A percentile compares a stretch with the other conserved stretches of the same genome.
phyloP scores from a whole-genome alignment of 139 green algal genomes.

The Chlamydomonas sphaeroides region DNA sequence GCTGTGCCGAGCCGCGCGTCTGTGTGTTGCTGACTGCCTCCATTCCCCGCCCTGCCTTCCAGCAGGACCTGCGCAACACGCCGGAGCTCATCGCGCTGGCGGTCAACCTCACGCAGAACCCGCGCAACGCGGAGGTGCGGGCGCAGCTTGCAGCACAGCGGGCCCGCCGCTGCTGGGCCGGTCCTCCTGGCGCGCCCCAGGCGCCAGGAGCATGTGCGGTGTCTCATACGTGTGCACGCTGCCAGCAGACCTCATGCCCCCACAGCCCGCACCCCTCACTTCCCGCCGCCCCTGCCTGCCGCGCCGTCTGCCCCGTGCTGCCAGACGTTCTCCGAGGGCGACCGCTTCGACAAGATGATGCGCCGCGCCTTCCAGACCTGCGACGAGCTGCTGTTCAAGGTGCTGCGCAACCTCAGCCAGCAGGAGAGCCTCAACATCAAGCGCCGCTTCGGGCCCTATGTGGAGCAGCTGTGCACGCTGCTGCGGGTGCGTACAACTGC shows the following conservation, averaged over 20 bases:
- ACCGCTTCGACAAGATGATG: conserved; percentile 75
- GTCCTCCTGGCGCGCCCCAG: too few relatives aligned
- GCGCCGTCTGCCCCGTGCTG: too few relatives aligned
- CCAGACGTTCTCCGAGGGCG: conserved; percentile 72
- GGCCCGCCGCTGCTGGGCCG: too few relatives aligned
- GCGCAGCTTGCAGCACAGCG: too few relatives aligned
- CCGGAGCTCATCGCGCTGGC: conserved; percentile 87
- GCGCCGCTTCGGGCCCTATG: conserved; percentile 67
- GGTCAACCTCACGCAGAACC: conserved; percentile 85
- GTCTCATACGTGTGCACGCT: too few relatives aligned
- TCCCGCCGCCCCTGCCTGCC: too few relatives aligned
- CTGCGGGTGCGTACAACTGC: conserved; percentile 71
- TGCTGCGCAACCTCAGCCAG: conserved; percentile 69
- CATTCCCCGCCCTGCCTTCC: background rate
- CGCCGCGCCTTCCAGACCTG: conserved; percentile 59
- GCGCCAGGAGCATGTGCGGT: too few relatives aligned
- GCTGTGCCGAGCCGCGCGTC: too few relatives aligned
- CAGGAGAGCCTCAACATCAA: conserved; percentile 64
- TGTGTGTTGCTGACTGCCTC: too few relatives aligned
- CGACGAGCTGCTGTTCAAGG: conserved; percentile 87
- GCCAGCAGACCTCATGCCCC: too few relatives aligned
- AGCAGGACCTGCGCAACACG: conserved; percentile 65
- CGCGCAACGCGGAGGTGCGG: conserved; percentile 75
- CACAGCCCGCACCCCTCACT: too few relatives aligned
- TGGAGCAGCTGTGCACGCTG: conserved; percentile 72